Percentiles rank a stretch among this genome's conserved stretches.
phyloP scores from a whole-genome alignment of 345 rosid species.

The Eucalyptus marginata region DNA sequence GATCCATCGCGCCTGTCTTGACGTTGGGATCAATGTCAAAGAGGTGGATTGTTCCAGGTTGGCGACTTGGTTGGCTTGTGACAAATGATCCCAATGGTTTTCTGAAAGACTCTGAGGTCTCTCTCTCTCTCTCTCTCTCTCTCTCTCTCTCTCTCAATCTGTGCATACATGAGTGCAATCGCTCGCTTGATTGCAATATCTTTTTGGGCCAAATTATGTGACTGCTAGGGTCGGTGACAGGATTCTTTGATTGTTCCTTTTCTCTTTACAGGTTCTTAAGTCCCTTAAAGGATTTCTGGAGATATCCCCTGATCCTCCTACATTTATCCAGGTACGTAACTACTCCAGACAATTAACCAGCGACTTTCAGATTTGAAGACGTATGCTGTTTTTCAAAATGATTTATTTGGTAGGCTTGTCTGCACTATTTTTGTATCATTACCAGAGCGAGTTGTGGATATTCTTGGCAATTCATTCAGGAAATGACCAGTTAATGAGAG shows the following conservation, averaged over 20 bases:
- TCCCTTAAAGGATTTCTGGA: constrained; percentile 20
- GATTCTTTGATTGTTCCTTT: neutral
- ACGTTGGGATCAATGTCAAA: constrained; percentile 62
- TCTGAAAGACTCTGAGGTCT: constrained; percentile 34
- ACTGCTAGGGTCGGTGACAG: neutral
- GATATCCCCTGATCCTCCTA: constrained; percentile 21
- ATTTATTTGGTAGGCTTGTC: neutral
- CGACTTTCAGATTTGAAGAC: neutral
- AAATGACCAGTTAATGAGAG: neutral
- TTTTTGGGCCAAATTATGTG: neutral
- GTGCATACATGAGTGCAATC: neutral
- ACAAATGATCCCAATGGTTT: constrained; percentile 45
- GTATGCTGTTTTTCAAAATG: neutral
- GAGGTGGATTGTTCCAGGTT: constrained; percentile 76
- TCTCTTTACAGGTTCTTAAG: constrained; percentile 16
- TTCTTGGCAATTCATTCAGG: neutral
- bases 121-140: too few species aligned
- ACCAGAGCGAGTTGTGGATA: neutral
- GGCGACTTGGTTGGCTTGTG: constrained; percentile 70
- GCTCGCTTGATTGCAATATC: neutral
- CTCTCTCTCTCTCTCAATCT: neutral
- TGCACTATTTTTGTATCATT: neutral
- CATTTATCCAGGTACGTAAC: constrained; percentile 38
- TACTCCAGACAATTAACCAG: neutral
- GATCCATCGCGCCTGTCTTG: constrained; percentile 41